phyloP scores from a whole-genome alignment of 176 grass and related monocot species.

The Puya raimondii region DNA sequence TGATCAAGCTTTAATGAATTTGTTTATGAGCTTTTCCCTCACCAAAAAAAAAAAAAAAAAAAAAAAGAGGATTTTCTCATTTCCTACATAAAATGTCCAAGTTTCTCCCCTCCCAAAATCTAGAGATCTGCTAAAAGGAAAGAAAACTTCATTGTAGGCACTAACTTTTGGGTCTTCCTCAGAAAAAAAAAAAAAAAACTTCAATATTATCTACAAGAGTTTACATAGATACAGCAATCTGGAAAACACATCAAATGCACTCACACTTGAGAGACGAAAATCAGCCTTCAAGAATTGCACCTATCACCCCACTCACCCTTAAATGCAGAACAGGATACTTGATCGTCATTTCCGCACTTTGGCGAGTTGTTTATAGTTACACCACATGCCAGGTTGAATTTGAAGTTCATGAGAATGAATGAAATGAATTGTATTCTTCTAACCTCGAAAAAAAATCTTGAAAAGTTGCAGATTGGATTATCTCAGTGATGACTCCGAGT shows the following conservation, averaged over 20 bases:
- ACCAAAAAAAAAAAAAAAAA: no score
- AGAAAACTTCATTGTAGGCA: no score
- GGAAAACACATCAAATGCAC: conserved; percentile 23
- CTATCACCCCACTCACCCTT: conserved; percentile 11
- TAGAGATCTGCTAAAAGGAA: no score
- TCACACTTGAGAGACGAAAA: conserved; percentile 20
- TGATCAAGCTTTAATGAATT: no score
- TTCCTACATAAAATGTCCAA: no score
- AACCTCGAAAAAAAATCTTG: not conserved
- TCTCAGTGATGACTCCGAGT: not conserved
- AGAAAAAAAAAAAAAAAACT: conserved; percentile 1
- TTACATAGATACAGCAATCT: conserved; percentile 7
- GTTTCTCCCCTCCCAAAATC: no score
- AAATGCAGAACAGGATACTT: conserved; percentile 19
- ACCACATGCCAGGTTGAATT: not conserved
- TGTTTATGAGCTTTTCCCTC: no score
- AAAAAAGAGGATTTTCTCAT: no score
- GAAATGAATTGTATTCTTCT: not conserved
- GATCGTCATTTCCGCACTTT: not conserved
- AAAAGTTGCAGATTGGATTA: not conserved
- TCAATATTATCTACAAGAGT: conserved; percentile 22
- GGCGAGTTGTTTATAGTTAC: not conserved
- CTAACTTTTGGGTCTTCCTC: not conserved
- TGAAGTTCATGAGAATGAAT: not conserved
- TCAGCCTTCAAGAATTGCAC: conserved; percentile 19